Conservation (phyloP, 2,329 filamentous ascomycete species). For the Teratosphaeria epicoccoides region DNA sequence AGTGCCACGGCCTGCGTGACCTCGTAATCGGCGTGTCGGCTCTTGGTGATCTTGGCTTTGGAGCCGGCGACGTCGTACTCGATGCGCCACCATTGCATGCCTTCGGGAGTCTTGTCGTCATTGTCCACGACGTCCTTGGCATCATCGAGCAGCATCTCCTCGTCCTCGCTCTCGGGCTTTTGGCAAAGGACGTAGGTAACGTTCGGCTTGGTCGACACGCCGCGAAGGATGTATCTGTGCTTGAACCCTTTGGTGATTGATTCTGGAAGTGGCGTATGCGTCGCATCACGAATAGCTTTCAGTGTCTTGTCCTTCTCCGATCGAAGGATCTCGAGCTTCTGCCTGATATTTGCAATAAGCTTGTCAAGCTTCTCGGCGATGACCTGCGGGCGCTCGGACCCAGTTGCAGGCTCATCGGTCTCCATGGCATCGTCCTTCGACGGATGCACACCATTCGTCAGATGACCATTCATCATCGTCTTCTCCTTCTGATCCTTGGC, state of each 20-base stretch:
- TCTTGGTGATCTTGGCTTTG: slow-evolving; percentile 21
- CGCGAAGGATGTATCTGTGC: slow-evolving; percentile 45
- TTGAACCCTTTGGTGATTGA: neutral
- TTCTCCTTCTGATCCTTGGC: slow-evolving; percentile 11
- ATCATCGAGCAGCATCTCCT: neutral
- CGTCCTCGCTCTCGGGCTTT: slow-evolving; percentile 16
- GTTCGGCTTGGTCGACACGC: slow-evolving; percentile 47
- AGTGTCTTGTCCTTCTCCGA: slow-evolving; percentile 22
- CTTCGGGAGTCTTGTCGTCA: slow-evolving; percentile 25
- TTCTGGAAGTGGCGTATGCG: neutral
- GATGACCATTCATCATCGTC: slow-evolving; percentile 10
- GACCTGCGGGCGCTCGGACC: slow-evolving; percentile 10
- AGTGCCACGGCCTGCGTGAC: slow-evolving; percentile 42
- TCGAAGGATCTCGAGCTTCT: slow-evolving; percentile 20
- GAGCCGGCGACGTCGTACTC: slow-evolving; percentile 36
- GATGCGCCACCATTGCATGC: slow-evolving; percentile 47
- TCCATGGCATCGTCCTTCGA: slow-evolving; percentile 7
- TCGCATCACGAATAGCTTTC: slow-evolving; percentile 13
- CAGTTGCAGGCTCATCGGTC: neutral
- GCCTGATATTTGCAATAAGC: slow-evolving; percentile 21
- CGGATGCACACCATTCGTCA: slow-evolving; percentile 11
- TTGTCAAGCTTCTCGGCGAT: slow-evolving; percentile 26
- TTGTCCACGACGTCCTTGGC: slow-evolving; percentile 5
- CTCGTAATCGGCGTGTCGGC: slow-evolving; percentile 34
- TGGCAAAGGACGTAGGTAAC: slow-evolving; percentile 46